Conservation (phyloP, 2,329 filamentous ascomycete species). For the Pseudocercospora eumusae region DNA sequence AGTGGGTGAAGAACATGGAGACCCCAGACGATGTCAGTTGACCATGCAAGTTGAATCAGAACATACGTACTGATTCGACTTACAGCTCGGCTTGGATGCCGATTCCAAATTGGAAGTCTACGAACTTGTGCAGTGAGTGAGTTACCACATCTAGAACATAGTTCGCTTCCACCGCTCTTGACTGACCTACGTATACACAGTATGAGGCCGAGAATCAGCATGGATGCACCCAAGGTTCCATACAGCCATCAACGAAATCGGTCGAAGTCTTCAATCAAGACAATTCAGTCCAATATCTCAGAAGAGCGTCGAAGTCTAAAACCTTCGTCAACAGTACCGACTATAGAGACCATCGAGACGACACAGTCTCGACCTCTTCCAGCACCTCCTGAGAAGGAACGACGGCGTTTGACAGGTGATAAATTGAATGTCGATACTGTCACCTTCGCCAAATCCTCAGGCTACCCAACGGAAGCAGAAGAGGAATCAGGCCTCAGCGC, state of each 20-base stretch:
- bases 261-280: neutral
- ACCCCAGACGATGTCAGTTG: conserved; percentile 20
- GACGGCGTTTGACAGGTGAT: neutral
- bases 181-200: neutral
- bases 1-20: conserved; percentile 15
- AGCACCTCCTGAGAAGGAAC: neutral
- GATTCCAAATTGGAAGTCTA: conserved; percentile 21
- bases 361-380: neutral
- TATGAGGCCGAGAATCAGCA: neutral
- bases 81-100: conserved; percentile 19
- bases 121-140: conserved; percentile 19
- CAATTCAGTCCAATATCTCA: conserved; percentile 3
- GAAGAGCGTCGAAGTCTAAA: neutral
- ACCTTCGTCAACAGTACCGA: neutral
- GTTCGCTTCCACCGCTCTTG: neutral
- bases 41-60: neutral
- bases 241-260: conserved; percentile 4
- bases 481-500: neutral
- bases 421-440: neutral
- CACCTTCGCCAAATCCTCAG: neutral
- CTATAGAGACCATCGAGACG: neutral
- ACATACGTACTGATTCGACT: conserved; percentile 12
- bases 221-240: neutral
- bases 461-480: conserved; percentile 4
- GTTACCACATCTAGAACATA: conserved; percentile 2